phyloP scores from a whole-genome alignment of 1,139 yeast genomes.

The Suhomyces terraborum region DNA sequence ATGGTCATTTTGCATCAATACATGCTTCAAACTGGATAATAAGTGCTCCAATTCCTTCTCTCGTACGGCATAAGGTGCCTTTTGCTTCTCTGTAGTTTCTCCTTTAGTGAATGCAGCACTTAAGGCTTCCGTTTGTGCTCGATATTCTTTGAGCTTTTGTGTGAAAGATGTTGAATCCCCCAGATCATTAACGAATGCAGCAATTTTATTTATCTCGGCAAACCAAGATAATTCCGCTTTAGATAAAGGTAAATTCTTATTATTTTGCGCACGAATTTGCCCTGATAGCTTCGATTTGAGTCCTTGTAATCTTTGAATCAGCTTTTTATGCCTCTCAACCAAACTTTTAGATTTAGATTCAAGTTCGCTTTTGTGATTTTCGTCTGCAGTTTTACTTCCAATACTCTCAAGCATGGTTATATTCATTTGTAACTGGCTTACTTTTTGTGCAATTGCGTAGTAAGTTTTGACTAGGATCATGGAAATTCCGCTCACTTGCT shows the following conservation, averaged over 20 bases:
- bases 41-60: constrained; percentile 23
- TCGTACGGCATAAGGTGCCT: constrained; percentile 15
- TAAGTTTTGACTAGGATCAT: constrained; percentile 27
- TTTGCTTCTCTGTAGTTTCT: not conserved
- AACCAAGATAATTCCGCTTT: constrained; percentile 41
- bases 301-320: constrained; percentile 24
- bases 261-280: constrained; percentile 24
- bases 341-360: constrained; percentile 20
- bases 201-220: constrained; percentile 35
- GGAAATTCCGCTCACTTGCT: constrained; percentile 23
- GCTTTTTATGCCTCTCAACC: constrained; percentile 24
- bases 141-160: constrained; percentile 16
- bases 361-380: not conserved
- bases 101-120: not conserved
- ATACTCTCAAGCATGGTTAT: constrained; percentile 21
- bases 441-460: constrained; percentile 25
- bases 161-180: constrained; percentile 11
- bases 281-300: constrained; percentile 29
- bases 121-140: constrained; percentile 21
- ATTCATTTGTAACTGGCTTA: constrained; percentile 30
- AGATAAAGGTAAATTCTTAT: constrained; percentile 35
- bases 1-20: constrained; percentile 21
- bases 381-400: not conserved
- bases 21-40: constrained; percentile 20
- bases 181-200: constrained; percentile 13